Conservation (phyloP, 78 protist genomes). For the Chrysochromulina tobinii region DNA sequence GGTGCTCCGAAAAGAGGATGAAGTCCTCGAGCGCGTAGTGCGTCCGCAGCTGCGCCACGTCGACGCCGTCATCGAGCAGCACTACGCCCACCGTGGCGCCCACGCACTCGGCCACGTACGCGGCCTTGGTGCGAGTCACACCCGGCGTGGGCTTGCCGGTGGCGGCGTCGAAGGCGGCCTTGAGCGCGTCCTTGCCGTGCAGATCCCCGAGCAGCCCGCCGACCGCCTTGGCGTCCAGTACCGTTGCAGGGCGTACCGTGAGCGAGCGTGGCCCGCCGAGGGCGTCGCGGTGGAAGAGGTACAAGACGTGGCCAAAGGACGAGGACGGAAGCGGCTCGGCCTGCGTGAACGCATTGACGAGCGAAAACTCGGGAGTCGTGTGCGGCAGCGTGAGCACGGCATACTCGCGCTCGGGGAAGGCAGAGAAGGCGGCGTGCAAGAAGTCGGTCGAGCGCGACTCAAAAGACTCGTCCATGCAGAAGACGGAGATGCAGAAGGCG, state of each 20-base stretch:
- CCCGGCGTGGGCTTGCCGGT: not conserved
- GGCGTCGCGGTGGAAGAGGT: constrained; percentile 33
- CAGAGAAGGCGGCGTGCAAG: not conserved
- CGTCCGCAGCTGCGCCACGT: not conserved
- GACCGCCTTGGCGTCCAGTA: not conserved
- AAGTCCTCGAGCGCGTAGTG: constrained; percentile 3
- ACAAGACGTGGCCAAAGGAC: constrained; percentile 21
- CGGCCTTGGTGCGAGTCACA: no score
- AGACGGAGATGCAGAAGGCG: constrained; percentile 11
- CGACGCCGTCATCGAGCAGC: not conserved
- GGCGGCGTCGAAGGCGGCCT: not conserved
- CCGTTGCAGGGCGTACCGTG: not conserved
- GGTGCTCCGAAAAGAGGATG: not conserved
- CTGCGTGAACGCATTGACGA: not conserved
- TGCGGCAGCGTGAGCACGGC: constrained; percentile 29
- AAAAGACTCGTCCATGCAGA: constrained; percentile 35
- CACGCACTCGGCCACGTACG: not conserved
- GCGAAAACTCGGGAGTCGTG: constrained; percentile 19
- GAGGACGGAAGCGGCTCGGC: not conserved
- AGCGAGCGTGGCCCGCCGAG: not conserved
- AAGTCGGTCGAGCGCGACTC: constrained; percentile 25
- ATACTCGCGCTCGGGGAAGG: not conserved
- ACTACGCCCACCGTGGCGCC: not conserved
- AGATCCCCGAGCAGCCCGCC: not conserved
- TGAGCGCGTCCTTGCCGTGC: not conserved